Conservation (phyloP, 768 basidiomycete species). For the Psilocybe cyanescens region DNA sequence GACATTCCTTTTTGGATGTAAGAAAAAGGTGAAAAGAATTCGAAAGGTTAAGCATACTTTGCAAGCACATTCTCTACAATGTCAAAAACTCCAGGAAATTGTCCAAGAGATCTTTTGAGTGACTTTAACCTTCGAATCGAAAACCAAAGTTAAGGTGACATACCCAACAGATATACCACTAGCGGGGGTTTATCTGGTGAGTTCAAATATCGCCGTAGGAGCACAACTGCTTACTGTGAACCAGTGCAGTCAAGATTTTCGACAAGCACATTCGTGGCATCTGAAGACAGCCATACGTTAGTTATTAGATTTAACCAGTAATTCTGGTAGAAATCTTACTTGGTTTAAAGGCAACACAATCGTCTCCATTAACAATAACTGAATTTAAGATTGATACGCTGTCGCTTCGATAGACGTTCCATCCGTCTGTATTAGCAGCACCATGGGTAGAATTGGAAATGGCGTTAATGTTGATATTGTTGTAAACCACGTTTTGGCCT, state of each 20-base stretch:
- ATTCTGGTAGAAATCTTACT: slow-evolving; percentile 29
- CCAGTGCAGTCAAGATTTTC: slow-evolving; percentile 62
- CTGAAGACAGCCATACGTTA: slow-evolving; percentile 24
- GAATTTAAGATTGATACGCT: slow-evolving; percentile 51
- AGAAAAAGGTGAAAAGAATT: not conserved
- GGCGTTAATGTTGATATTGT: slow-evolving; percentile 50
- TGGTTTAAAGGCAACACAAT: slow-evolving; percentile 64
- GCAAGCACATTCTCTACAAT: slow-evolving; percentile 67
- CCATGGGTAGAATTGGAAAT: slow-evolving; percentile 45
- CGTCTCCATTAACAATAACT: slow-evolving; percentile 57
- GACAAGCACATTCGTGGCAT: slow-evolving; percentile 59
- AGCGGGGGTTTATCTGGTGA: not conserved
- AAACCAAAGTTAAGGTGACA: not conserved
- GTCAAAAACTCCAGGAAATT: slow-evolving; percentile 55
- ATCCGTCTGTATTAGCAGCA: slow-evolving; percentile 61
- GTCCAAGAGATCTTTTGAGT: slow-evolving; percentile 54
- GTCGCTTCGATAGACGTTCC: slow-evolving; percentile 65
- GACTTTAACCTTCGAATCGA: not conserved
- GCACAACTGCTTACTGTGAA: slow-evolving; percentile 45
- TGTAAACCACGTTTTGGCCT: slow-evolving; percentile 47
- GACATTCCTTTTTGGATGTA: slow-evolving; percentile 44
- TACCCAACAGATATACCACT: slow-evolving; percentile 61
- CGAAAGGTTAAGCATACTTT: slow-evolving; percentile 29
- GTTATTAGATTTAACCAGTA: not conserved
- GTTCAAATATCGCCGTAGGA: too few species aligned